phyloP scores from a whole-genome alignment of 768 basidiomycete genomes.

The Kwoniella sp. region DNA sequence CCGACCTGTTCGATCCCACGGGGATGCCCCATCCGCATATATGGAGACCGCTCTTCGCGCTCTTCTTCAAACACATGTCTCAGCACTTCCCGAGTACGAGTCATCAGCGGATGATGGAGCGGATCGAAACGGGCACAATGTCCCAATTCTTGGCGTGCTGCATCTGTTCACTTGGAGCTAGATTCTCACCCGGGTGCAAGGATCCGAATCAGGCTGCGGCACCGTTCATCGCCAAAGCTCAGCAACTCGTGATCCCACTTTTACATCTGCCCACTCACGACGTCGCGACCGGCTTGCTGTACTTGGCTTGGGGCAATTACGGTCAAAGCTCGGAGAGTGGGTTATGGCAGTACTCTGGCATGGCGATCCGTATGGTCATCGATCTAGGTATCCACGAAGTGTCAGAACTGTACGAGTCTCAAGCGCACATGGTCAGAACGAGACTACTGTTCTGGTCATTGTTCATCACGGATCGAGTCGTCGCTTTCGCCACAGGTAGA shows the following conservation, averaged over 20 bases:
- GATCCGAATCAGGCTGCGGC: slow-evolving; percentile 37
- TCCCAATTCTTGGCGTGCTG: slow-evolving; percentile 47
- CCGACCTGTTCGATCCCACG: slow-evolving; percentile 39
- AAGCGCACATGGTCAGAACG: slow-evolving; percentile 46
- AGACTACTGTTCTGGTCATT: slow-evolving; percentile 50
- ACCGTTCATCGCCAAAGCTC: slow-evolving; percentile 54
- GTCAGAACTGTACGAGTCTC: slow-evolving; percentile 52
- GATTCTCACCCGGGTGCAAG: slow-evolving; percentile 34
- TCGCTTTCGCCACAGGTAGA: slow-evolving; percentile 47
- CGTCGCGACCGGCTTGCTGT: slow-evolving; percentile 44
- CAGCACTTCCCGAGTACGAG: slow-evolving; percentile 52
- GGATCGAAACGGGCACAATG: slow-evolving; percentile 53
- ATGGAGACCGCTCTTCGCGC: slow-evolving; percentile 43
- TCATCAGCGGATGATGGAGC: slow-evolving; percentile 36
- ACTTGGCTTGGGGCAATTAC: slow-evolving; percentile 51
- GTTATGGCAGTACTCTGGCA: slow-evolving; percentile 51
- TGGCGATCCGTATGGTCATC: slow-evolving; percentile 51
- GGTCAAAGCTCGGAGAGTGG: slow-evolving; percentile 52
- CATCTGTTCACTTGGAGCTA: slow-evolving; percentile 48
- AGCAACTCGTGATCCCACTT: slow-evolving; percentile 47
- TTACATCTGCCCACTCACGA: slow-evolving; percentile 52
- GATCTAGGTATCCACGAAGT: slow-evolving; percentile 51
- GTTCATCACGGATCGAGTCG: slow-evolving; percentile 52
- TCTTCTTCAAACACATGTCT: slow-evolving; percentile 45
- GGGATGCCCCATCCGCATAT: slow-evolving; percentile 49